These are phyloP conservation scores for Quercus tomentella DNA, from an alignment of 331 rosid genomes.

Conservation along the genomic window DNA sequence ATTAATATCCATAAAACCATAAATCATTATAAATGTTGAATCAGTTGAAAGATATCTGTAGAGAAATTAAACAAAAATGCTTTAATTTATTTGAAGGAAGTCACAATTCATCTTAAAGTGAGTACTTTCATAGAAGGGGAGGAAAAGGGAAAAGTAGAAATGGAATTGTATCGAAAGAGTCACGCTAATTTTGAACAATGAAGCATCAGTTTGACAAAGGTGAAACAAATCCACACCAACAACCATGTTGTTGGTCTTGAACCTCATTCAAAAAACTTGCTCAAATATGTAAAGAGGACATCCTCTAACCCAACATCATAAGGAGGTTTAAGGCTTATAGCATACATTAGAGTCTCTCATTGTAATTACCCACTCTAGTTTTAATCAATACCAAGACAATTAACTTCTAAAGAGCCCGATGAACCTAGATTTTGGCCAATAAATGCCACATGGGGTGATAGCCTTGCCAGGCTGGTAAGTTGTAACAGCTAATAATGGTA, in stretches of 20 bases:
- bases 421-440: not conserved
- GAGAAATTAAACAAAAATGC: constrained; percentile 4
- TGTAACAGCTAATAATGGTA: not conserved
- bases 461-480: not conserved
- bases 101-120: not conserved
- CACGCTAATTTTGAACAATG: not conserved
- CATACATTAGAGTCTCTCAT: not conserved
- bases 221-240: not conserved
- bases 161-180: not conserved
- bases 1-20: constrained; percentile 63
- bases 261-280: no score
- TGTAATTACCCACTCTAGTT: not conserved
- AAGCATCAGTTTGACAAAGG: not conserved
- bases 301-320: not conserved
- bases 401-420: not conserved
- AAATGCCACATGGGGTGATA: not conserved
- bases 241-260: no score
- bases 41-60: constrained; percentile 66
- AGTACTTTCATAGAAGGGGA: not conserved
- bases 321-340: not conserved
- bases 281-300: not conserved
- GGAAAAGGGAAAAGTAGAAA: not conserved
- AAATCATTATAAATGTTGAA: constrained; percentile 52
- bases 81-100: constrained; percentile 21
- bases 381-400: not conserved